Conservation (phyloP, 2,329 filamentous ascomycete species). For the Colletotrichum aenigma region DNA sequence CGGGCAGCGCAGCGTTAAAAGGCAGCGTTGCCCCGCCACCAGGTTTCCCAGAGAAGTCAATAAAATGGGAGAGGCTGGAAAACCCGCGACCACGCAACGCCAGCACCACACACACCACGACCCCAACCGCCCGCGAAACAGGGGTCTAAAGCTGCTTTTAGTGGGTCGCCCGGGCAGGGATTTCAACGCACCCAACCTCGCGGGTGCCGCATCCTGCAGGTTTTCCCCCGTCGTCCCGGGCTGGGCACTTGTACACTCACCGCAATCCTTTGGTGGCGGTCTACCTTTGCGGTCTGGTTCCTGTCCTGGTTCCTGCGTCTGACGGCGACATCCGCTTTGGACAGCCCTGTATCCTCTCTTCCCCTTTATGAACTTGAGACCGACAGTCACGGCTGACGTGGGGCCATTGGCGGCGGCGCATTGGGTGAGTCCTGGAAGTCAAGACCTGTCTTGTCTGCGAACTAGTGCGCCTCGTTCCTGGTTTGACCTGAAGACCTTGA, state of each 20-base stretch:
- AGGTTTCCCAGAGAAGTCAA: constrained; percentile 35
- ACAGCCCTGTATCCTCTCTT: not conserved
- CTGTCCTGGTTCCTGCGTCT: not conserved
- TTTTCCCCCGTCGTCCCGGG: not conserved
- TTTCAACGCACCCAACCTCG: constrained; percentile 16
- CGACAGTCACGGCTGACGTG: not conserved
- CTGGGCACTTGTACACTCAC: not conserved
- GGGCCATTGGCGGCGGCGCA: not conserved
- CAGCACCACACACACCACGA: not conserved
- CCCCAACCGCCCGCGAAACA: constrained; percentile 14
- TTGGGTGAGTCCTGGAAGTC: not conserved
- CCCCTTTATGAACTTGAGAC: not conserved
- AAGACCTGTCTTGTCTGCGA: not conserved
- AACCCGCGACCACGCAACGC: not conserved
- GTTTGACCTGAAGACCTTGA: not conserved
- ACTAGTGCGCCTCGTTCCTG: not conserved
- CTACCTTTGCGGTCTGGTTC: not conserved
- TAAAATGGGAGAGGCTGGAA: constrained; percentile 38
- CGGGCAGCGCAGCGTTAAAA: constrained; percentile 34
- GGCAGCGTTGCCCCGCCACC: constrained; percentile 54
- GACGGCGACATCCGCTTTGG: not conserved
- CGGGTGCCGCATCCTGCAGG: not conserved
- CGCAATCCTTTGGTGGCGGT: not conserved
- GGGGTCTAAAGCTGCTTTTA: constrained; percentile 11
- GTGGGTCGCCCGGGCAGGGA: not conserved